Conservation (phyloP, 768 basidiomycete species). For the Russula brevipes region DNA sequence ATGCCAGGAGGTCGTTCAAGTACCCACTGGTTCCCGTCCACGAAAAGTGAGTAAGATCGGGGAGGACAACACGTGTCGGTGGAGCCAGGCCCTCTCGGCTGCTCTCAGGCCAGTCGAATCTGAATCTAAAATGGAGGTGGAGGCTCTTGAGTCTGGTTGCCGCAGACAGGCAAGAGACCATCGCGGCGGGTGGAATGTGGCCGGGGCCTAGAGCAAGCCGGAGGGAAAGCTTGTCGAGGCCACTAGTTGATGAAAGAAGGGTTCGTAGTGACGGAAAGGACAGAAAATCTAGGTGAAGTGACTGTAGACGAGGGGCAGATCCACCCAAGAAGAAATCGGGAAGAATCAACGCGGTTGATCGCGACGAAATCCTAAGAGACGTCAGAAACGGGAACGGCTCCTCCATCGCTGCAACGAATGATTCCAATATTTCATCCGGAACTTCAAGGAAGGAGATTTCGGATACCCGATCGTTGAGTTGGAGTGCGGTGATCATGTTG, state of each 20-base stretch:
- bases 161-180: not conserved
- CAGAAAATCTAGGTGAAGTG: not conserved
- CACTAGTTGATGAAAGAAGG: not conserved
- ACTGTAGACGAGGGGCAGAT: not conserved
- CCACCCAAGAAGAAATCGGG: not conserved
- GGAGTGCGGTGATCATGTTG: not conserved
- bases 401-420: not conserved
- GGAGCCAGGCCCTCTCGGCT: not conserved
- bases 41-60: not conserved
- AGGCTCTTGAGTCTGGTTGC: not conserved
- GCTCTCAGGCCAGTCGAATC: too few species aligned
- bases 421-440: not conserved
- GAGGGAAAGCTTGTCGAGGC: conserved; percentile 3
- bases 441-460: not conserved
- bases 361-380: not conserved
- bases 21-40: not conserved
- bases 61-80: not conserved
- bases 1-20: not conserved
- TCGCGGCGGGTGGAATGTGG: not conserved
- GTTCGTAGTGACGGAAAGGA: not conserved
- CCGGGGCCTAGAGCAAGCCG: not conserved
- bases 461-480: not conserved
- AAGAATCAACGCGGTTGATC: not conserved
- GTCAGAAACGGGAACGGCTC: not conserved
- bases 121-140: not conserved